Conservation (phyloP, 2,329 filamentous ascomycete genomes). For the Ophiostoma sp. region DNA sequence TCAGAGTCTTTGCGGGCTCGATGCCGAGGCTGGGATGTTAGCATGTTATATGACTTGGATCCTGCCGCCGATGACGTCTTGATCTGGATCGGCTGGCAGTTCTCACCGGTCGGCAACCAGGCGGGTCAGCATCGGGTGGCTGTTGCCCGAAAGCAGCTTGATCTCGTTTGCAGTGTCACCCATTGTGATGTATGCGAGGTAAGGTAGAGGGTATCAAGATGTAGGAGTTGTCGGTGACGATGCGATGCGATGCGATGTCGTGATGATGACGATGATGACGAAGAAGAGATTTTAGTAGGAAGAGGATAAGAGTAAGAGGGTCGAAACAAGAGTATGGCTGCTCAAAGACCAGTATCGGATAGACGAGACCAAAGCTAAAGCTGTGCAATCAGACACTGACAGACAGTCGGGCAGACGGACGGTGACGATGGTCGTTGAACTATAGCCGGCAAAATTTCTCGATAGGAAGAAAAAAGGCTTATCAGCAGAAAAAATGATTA, state of each 20-base stretch:
- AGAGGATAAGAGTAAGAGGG: background rate
- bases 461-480: constrained; percentile 13
- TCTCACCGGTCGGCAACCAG: constrained; percentile 38
- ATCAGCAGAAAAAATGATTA: constrained; percentile 10
- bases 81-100: background rate
- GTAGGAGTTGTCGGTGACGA: background rate
- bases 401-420: background rate
- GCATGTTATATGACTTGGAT: background rate
- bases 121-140: constrained; percentile 37
- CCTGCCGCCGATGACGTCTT: background rate
- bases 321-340: background rate
- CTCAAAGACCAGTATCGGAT: background rate
- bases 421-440: constrained; percentile 10
- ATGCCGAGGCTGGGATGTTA: constrained; percentile 27
- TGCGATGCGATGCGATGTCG: background rate
- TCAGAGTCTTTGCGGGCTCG: constrained; percentile 27
- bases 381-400: background rate
- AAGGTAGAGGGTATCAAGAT: background rate
- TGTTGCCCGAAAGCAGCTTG: constrained; percentile 40
- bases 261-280: background rate
- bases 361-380: background rate
- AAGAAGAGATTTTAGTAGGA: background rate
- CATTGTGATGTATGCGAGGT: constrained; percentile 18
- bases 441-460: constrained; percentile 9
- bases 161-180: constrained; percentile 36